phyloP scores from a whole-genome alignment of 1,139 yeast species.

The Blastobotrys elegans region DNA sequence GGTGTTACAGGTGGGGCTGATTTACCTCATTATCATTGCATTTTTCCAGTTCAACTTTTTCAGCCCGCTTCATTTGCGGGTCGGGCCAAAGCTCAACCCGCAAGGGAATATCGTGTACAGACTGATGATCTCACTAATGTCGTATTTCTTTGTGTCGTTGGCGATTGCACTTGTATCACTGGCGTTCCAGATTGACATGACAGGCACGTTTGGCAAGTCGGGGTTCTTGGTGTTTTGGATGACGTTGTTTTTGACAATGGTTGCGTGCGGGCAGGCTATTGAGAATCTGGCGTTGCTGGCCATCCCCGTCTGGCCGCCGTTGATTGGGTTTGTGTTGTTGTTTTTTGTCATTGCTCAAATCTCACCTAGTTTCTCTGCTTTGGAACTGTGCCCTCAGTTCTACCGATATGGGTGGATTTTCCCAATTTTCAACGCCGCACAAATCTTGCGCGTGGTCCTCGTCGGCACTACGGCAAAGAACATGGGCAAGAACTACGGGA shows the following conservation, averaged over 20 bases:
- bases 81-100: conserved; percentile 43
- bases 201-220: conserved; percentile 48
- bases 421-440: conserved; percentile 59
- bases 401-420: conserved; percentile 61
- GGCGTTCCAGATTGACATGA: conserved; percentile 53
- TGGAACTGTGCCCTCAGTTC: conserved; percentile 48
- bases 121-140: conserved; percentile 42
- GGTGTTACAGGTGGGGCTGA: conserved; percentile 49
- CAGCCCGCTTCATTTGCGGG: conserved; percentile 46
- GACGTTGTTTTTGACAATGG: conserved; percentile 52
- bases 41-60: conserved; percentile 57
- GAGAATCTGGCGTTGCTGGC: conserved; percentile 52
- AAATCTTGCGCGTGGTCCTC: conserved; percentile 52
- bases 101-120: conserved; percentile 48
- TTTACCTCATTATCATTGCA: conserved; percentile 67
- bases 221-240: conserved; percentile 67
- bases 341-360: conserved; percentile 56
- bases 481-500: conserved; percentile 55
- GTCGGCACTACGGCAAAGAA: conserved; percentile 53
- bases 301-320: conserved; percentile 44
- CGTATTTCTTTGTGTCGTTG: conserved; percentile 49
- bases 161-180: conserved; percentile 55
- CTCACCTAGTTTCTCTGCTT: conserved; percentile 57
- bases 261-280: conserved; percentile 59
- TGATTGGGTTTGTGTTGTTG: conserved; percentile 58